Evolutionary conservation across 2,329 filamentous ascomycete species (phyloP).

Genomic region (Neonectria sp.): DNA sequence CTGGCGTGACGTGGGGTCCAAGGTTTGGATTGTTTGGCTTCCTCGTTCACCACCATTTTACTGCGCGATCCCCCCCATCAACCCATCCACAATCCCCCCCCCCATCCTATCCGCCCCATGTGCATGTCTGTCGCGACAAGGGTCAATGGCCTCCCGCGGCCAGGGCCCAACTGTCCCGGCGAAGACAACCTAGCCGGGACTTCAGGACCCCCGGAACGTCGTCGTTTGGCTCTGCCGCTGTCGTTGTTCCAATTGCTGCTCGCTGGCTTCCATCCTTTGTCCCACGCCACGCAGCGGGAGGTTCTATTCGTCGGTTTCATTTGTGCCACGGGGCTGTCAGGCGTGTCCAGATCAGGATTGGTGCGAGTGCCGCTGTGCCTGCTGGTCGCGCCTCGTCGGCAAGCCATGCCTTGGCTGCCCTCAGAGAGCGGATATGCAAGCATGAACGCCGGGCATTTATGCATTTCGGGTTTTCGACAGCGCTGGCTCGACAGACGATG

Average conservation of each 20-base stretch:
- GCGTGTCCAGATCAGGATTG: constrained; percentile 6
- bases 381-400: constrained; percentile 3
- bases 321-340: constrained; percentile 9
- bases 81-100: constrained; percentile 30
- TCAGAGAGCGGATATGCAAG: constrained; percentile 1
- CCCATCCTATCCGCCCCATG: constrained; percentile 31
- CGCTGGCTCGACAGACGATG: not conserved
- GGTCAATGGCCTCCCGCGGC: constrained; percentile 33
- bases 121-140: constrained; percentile 28
- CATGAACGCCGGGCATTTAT: constrained; percentile 17
- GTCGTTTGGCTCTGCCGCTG: constrained; percentile 32
- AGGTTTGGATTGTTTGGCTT: constrained; percentile 8
- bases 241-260: constrained; percentile 6
- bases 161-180: constrained; percentile 31
- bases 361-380: not conserved
- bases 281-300: not conserved
- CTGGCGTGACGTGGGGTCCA: constrained; percentile 8
- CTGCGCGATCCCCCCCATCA: constrained; percentile 16
- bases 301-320: constrained; percentile 24
- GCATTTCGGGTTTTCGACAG: constrained; percentile 12
- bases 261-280: not conserved
- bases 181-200: constrained; percentile 33
- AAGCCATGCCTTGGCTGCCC: constrained; percentile 5
- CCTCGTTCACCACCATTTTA: not conserved
- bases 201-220: not conserved